Conservation (phyloP, 495 filamentous ascomycete species). For the Penicillium goetzii region DNA sequence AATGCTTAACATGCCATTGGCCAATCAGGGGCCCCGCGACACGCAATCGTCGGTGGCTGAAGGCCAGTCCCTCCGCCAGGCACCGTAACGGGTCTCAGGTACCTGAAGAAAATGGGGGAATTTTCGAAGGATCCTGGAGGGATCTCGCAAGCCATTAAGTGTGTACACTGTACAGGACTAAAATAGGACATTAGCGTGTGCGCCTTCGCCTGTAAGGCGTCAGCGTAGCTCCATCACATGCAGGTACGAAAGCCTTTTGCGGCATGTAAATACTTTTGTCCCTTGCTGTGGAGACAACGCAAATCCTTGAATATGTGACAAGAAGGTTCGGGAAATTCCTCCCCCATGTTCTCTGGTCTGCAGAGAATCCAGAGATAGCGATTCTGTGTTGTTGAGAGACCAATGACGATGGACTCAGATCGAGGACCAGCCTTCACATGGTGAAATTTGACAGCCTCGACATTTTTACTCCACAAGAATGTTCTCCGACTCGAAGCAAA, state of each 20-base stretch:
- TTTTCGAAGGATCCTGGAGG: background rate
- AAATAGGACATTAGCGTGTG: background rate
- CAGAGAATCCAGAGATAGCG: background rate
- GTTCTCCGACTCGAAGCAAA: background rate
- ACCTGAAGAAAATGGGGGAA: conserved; percentile 3
- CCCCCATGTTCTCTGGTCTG: conserved; percentile 12
- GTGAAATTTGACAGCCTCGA: conserved; percentile 1
- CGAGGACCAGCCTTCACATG: conserved; percentile 3
- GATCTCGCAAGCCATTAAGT: background rate
- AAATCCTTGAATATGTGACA: conserved; percentile 23
- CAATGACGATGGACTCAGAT: conserved; percentile 1
- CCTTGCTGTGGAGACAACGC: conserved; percentile 15
- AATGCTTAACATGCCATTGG: conserved; percentile 32
- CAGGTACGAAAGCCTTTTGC: conserved; percentile 16
- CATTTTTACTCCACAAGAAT: conserved; percentile 5
- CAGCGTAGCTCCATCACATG: conserved; percentile 11
- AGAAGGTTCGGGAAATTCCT: conserved; percentile 20
- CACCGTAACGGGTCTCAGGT: conserved; percentile 14
- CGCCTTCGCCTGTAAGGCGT: background rate
- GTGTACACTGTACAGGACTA: background rate
- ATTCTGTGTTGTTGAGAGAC: background rate
- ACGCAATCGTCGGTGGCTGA: conserved; percentile 36
- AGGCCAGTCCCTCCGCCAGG: conserved; percentile 8
- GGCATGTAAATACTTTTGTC: conserved; percentile 4
- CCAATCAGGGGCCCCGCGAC: conserved; percentile 28